A percentile compares a stretch with the other conserved stretches of the same genome.
phyloP scores from a whole-genome alignment of 2,329 filamentous ascomycete species.

The Monosporascus sp. region DNA sequence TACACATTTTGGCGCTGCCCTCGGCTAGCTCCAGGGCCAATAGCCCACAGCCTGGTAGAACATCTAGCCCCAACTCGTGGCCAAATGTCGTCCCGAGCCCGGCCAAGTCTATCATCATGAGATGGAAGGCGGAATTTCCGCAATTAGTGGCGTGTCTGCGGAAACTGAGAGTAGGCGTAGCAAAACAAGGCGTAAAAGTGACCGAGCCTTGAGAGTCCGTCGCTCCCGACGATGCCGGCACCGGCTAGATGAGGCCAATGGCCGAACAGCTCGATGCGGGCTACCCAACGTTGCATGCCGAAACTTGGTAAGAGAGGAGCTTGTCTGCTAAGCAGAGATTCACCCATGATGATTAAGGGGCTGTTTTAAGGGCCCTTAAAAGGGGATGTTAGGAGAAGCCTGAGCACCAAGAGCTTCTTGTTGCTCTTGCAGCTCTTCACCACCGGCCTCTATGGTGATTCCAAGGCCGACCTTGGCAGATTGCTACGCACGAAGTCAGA shows the following conservation, averaged over 20 bases:
- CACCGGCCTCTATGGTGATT: constrained; percentile 81
- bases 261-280: neutral
- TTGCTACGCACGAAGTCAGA: constrained; percentile 54
- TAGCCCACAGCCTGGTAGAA: too few relatives aligned
- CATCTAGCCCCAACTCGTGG: neutral
- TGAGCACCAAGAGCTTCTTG: constrained; percentile 58
- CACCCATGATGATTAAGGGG: neutral
- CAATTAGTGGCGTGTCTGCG: constrained; percentile 2
- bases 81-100: neutral
- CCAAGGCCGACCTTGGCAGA: constrained; percentile 91
- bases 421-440: constrained; percentile 83
- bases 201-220: neutral
- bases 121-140: constrained; percentile 9
- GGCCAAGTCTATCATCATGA: constrained; percentile 14
- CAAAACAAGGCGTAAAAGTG: constrained; percentile 7
- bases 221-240: constrained; percentile 7
- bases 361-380: constrained; percentile 39
- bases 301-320: constrained; percentile 16
- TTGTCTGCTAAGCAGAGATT: constrained; percentile 14
- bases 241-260: neutral
- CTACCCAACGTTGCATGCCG: neutral
- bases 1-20: neutral
- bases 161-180: constrained; percentile 5
- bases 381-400: constrained; percentile 56
- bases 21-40: neutral